Evolutionary conservation across 768 basidiomycete species (phyloP).

Genomic region (Boletus edulis): DNA sequence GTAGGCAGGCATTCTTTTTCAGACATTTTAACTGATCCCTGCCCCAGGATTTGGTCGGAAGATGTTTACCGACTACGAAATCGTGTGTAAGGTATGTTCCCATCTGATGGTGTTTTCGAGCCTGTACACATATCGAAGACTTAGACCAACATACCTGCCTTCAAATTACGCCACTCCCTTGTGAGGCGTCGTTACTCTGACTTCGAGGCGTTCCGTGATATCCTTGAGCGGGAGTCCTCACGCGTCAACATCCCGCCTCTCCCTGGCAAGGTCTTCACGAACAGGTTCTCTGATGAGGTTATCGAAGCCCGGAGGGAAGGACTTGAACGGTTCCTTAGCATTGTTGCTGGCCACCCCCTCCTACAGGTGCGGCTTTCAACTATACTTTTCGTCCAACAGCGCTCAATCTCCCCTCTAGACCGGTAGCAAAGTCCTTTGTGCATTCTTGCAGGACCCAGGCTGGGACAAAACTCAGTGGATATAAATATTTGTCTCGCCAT

Average conservation of each 20-base stretch:
- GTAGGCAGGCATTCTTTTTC: constrained; percentile 35
- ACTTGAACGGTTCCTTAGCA: constrained; percentile 89
- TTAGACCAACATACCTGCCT: constrained; percentile 98
- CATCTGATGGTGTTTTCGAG: neutral
- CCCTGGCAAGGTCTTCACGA: constrained; percentile 98
- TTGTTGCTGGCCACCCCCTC: constrained; percentile 96
- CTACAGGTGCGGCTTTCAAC: constrained; percentile 66
- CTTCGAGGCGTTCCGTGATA: constrained; percentile 96
- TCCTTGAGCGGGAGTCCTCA: constrained; percentile 94
- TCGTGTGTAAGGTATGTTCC: constrained; percentile 82
- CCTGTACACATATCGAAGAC: neutral
- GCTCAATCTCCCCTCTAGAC: constrained; percentile 51
- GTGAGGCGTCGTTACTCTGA: constrained; percentile 89
- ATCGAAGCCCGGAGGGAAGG: constrained; percentile 92
- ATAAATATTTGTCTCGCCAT: constrained; percentile 31
- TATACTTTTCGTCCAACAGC: neutral
- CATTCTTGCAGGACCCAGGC: constrained; percentile 90
- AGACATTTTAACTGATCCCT: neutral
- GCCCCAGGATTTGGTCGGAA: constrained; percentile 82
- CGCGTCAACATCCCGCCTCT: constrained; percentile 97
- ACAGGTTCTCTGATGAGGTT: constrained; percentile 96
- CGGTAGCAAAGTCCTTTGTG: constrained; percentile 94
- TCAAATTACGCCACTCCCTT: constrained; percentile 91
- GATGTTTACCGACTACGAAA: constrained; percentile 99
- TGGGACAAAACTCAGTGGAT: constrained; percentile 86